These are phyloP conservation scores for Encephalitozoon romaleae DNA, from an alignment of 371 early-diverging fungal genomes.

Conservation along the genomic window DNA sequence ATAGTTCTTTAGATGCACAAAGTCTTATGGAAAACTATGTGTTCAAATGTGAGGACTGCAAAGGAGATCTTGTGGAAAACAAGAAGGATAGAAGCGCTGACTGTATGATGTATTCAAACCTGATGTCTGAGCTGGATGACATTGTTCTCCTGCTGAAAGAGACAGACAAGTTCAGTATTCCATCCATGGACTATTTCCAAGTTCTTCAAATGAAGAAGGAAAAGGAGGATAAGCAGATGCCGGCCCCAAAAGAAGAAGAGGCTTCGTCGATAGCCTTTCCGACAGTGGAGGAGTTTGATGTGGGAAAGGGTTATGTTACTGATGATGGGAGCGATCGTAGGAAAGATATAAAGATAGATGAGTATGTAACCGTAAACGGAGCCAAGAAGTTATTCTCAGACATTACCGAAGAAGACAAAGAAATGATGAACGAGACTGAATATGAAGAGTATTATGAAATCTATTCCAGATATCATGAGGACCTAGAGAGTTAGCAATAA, in stretches of 20 bases:
- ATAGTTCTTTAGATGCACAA: conserved; percentile 60
- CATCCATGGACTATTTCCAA: conserved; percentile 56
- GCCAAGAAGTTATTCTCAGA: conserved; percentile 48
- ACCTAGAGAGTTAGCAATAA: not conserved
- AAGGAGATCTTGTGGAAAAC: conserved; percentile 56
- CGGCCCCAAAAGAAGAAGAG: conserved; percentile 18
- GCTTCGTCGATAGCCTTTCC: not conserved
- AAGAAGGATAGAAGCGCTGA: conserved; percentile 13
- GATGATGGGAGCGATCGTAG: not conserved
- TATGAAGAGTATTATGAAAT: conserved; percentile 62
- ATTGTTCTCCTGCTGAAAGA: conserved; percentile 57
- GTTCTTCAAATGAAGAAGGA: conserved; percentile 40
- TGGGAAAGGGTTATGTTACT: not conserved
- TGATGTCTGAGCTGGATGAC: conserved; percentile 49
- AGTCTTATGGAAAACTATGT: conserved; percentile 48
- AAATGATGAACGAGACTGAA: conserved; percentile 60
- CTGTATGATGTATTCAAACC: conserved; percentile 28
- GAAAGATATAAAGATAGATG: not conserved
- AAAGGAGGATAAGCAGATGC: not conserved
- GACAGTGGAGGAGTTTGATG: not conserved
- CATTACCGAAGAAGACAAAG: conserved; percentile 61
- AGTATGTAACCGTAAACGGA: conserved; percentile 52
- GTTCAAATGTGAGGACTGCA: conserved; percentile 60
- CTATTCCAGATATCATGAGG: conserved; percentile 33
- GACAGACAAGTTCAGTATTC: conserved; percentile 55